Percentiles rank a stretch among this genome's conserved stretches.
These are phyloP conservation scores for Myriosclerotinia duriaeana DNA, from an alignment of 2,329 filamentous ascomycete genomes.

Conservation along the genomic window DNA sequence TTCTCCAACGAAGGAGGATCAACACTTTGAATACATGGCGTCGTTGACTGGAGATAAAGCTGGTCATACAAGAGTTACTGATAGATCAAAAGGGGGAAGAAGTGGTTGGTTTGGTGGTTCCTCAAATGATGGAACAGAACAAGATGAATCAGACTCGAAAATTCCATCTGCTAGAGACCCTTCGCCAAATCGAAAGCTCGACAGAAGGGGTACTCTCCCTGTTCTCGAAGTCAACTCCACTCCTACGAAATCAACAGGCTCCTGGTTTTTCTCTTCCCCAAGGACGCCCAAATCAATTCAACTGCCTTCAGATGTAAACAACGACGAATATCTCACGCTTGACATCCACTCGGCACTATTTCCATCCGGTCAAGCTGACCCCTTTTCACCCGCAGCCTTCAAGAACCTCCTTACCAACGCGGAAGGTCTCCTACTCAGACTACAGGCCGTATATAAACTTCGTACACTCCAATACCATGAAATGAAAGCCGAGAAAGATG, in stretches of 20 bases:
- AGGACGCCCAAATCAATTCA: conserved; percentile 35
- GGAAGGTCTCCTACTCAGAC: conserved; percentile 52
- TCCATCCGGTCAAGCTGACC: conserved; percentile 49
- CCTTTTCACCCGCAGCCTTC: conserved; percentile 59
- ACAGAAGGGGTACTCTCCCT: conserved; percentile 31
- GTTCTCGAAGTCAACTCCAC: conserved; percentile 23
- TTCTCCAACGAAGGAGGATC: conserved; percentile 27
- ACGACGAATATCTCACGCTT: conserved; percentile 57
- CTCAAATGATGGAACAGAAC: conserved; percentile 32
- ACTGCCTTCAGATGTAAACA: conserved; percentile 35
- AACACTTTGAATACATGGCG: conserved; percentile 34
- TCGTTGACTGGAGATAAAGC: conserved; percentile 38
- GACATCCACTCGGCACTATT: conserved; percentile 57
- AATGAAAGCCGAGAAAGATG: conserved; percentile 53
- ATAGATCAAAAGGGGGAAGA: conserved; percentile 35
- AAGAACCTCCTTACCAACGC: conserved; percentile 62
- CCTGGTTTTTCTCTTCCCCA: conserved; percentile 35
- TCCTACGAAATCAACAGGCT: conserved; percentile 26
- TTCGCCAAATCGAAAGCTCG: conserved; percentile 31
- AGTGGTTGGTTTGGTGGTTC: conserved; percentile 38
- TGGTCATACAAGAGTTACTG: conserved; percentile 31
- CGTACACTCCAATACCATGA: conserved; percentile 53
- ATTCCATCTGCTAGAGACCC: conserved; percentile 24
- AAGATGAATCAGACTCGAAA: conserved; percentile 19
- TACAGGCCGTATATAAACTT: conserved; percentile 59